Evolutionary conservation across 2,329 filamentous ascomycete genomes (phyloP).

Genomic region (Aureobasidium lini): DNA sequence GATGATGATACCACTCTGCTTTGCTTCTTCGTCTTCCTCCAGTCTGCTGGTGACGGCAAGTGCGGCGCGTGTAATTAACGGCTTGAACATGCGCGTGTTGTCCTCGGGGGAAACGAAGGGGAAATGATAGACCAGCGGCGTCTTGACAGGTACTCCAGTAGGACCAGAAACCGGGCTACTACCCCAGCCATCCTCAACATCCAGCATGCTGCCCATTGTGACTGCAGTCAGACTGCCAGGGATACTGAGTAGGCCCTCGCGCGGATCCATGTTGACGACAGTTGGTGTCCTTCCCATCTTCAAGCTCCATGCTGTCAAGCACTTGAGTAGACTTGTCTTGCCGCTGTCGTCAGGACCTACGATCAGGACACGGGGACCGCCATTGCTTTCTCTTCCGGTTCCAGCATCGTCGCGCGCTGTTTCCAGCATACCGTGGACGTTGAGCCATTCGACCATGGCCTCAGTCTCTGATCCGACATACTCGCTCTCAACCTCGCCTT

Average conservation of each 20-base stretch:
- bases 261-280: conserved; percentile 78
- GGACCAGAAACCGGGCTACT: conserved; percentile 86
- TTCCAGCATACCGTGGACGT: conserved; percentile 81
- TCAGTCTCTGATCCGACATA: conserved; percentile 73
- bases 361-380: conserved; percentile 74
- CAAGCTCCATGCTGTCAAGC: conserved; percentile 74
- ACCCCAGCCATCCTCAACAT: conserved; percentile 77
- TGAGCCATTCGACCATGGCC: conserved; percentile 65
- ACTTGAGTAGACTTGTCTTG: conserved; percentile 46
- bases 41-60: conserved; percentile 70
- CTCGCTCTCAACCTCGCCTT: conserved; percentile 59
- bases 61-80: conserved; percentile 67
- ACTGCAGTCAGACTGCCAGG: conserved; percentile 76
- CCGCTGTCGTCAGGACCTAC: conserved; percentile 71
- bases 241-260: conserved; percentile 51
- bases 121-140: conserved; percentile 86
- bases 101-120: conserved; percentile 67
- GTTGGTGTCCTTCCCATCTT: conserved; percentile 69
- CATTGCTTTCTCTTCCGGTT: conserved; percentile 17
- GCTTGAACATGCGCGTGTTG: conserved; percentile 61
- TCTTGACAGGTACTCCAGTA: conserved; percentile 78
- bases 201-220: conserved; percentile 80
- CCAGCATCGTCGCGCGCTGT: conserved; percentile 56
- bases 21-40: conserved; percentile 64
- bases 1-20: conserved; percentile 71